These are phyloP conservation scores for Penicillium thymicola DNA, from an alignment of 2,329 filamentous ascomycete species.

Conservation along the genomic window DNA sequence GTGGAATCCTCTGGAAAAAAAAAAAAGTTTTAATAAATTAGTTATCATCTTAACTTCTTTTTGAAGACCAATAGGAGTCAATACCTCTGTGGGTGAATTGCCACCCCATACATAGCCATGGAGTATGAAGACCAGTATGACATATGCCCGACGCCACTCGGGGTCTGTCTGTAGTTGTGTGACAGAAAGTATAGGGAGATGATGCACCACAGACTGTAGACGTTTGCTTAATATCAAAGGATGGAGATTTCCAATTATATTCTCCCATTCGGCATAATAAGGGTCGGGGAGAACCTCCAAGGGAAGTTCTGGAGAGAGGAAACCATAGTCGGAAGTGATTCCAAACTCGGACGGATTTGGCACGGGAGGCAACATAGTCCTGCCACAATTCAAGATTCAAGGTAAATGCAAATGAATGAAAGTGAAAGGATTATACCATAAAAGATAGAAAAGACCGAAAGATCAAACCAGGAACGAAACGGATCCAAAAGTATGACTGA, in stretches of 20 bases:
- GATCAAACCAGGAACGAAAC: not conserved
- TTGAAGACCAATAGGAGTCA: not conserved
- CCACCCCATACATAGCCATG: constrained; percentile 92
- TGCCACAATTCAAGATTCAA: no score
- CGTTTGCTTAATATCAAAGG: constrained; percentile 80
- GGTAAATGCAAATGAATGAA: not conserved
- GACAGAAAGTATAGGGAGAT: constrained; percentile 79
- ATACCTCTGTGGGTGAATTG: constrained; percentile 67
- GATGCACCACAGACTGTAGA: constrained; percentile 73
- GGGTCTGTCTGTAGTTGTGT: constrained; percentile 74
- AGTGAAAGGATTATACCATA: not conserved
- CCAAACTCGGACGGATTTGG: constrained; percentile 69
- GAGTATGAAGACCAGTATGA: constrained; percentile 71
- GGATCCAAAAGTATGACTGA: not conserved
- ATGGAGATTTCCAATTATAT: constrained; percentile 79
- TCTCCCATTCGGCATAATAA: constrained; percentile 96
- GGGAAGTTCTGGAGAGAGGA: constrained; percentile 78
- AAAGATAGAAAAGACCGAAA: not conserved
- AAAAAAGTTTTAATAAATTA: no score
- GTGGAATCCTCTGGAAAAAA: constrained; percentile 60
- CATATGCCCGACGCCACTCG: constrained; percentile 88
- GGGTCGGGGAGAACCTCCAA: constrained; percentile 77
- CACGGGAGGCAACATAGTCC: constrained; percentile 45
- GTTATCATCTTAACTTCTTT: not conserved
- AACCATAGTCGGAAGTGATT: constrained; percentile 64